Evolutionary conservation across 75 land plant species (phyloP), one percentile per base, ranked within the genome.

Genomic region (Picea glauca): DNA sequence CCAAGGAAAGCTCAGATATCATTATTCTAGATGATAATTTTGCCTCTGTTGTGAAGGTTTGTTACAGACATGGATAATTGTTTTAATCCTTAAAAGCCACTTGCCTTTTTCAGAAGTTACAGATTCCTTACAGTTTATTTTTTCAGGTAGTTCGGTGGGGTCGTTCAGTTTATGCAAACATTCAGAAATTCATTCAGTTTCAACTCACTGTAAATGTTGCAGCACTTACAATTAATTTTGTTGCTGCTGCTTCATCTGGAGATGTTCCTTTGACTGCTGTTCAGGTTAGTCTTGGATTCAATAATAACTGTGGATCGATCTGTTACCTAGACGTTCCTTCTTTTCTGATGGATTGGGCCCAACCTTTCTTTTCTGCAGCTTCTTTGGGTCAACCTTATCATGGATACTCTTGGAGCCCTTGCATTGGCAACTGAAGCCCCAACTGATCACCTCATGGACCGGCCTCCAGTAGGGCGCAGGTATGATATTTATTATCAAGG

Each of bases 331-430:
- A 84, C 38, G 64, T 13, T 26, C 9, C 72, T 17, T 61, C 9
- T 54, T 21, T 54, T 32, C 35, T 54, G 17, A 56, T 18, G 15
- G 23, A 3, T 54, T 58, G 33, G 58, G 11, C 21, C 1, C 13
- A 8, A 66, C 18, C 23, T 95, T 54, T 90, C 40, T 38, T 31
- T 72, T 30, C n/a, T 70, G 56, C 92, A 98, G 99, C 91, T 98
- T 80, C 87, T 98, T 11, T 98, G 99, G 99, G 96, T 98, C 60
- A 98, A 98, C 83, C 88, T 98, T 43, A 98, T 98, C 6, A 98
- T 98, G 99, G 99, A 98, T 78, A 98, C 99, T 13, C 89, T 98
- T 79, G 99, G 99, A 79, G 99, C 99, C n/a, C 92, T 95, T 78
- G 99, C 99, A 62, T 86, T 98, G 83, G 99, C 99, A 57, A 98